Evolutionary conservation across 2,329 filamentous ascomycete genomes (phyloP).

Genomic region (Colletotrichum tanaceti): DNA sequence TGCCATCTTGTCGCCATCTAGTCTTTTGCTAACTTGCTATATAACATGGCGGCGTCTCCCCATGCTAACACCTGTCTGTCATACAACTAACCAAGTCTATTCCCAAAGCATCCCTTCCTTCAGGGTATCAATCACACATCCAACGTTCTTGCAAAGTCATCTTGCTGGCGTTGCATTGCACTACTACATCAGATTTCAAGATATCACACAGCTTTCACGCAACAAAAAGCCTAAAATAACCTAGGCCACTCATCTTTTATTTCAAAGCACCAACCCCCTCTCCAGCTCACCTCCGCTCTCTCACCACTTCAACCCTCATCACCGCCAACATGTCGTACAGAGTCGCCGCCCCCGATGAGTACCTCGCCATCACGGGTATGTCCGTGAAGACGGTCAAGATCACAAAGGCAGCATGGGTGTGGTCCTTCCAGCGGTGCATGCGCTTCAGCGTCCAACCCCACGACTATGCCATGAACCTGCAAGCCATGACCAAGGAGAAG

Average conservation of each 20-base stretch:
- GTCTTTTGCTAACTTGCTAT: background rate
- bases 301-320: constrained; percentile 30
- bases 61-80: background rate
- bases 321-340: constrained; percentile 68
- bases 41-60: background rate
- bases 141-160: background rate
- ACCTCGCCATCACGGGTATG: constrained; percentile 88
- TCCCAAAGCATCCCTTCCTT: background rate
- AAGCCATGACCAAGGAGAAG: constrained; percentile 92
- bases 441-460: constrained; percentile 76
- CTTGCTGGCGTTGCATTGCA: background rate
- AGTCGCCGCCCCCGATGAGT: constrained; percentile 81
- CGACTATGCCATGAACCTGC: constrained; percentile 84
- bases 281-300: background rate
- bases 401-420: constrained; percentile 79
- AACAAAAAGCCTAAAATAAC: background rate
- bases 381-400: constrained; percentile 80
- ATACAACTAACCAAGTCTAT: background rate
- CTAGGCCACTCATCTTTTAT: background rate
- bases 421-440: constrained; percentile 75
- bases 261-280: background rate
- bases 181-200: background rate
- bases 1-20: too few relatives aligned
- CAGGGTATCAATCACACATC: background rate
- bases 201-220: background rate